A percentile compares a stretch with the other conserved stretches of the same genome.
phyloP scores from a whole-genome alignment of 2,329 filamentous ascomycete species.

The Aureobasidium sp. region DNA sequence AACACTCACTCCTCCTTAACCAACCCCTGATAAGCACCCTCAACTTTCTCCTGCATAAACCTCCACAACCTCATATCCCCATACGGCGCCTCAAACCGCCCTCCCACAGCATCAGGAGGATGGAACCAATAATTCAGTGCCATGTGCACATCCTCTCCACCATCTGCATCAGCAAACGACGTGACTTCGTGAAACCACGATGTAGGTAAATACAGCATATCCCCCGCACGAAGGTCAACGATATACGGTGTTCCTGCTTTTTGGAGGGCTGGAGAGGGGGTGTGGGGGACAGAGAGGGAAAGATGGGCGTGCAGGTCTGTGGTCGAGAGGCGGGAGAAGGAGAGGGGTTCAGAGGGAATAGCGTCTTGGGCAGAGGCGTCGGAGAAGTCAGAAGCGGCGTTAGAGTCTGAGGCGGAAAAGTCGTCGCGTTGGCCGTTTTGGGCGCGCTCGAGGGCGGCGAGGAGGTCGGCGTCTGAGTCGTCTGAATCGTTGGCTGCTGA shows the following conservation, averaged over 20 bases:
- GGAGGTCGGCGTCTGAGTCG: conserved; percentile 10
- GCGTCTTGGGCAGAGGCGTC: background rate
- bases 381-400: background rate
- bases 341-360: conserved; percentile 9
- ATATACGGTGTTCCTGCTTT: conserved; percentile 8
- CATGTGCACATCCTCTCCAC: background rate
- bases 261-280: background rate
- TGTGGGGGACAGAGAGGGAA: background rate
- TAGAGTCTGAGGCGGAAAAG: background rate
- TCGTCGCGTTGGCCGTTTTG: conserved; percentile 9
- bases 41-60: conserved; percentile 5
- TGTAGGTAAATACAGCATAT: conserved; percentile 12
- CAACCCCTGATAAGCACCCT: background rate
- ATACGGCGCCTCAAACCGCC: conserved; percentile 3
- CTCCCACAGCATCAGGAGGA: conserved; percentile 5
- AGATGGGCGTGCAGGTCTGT: conserved; percentile 7
- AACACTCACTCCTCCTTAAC: background rate
- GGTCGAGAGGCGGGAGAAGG: conserved; percentile 1
- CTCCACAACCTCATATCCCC: background rate
- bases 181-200: conserved; percentile 13
- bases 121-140: conserved; percentile 15
- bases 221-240: conserved; percentile 6
- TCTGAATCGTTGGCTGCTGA: conserved; percentile 9
- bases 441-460: conserved; percentile 6
- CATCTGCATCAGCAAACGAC: background rate